Base-by-base conservation (phyloP, 139 green algal genomes). In the Deuterostichococcus epilithicus region DNA sequence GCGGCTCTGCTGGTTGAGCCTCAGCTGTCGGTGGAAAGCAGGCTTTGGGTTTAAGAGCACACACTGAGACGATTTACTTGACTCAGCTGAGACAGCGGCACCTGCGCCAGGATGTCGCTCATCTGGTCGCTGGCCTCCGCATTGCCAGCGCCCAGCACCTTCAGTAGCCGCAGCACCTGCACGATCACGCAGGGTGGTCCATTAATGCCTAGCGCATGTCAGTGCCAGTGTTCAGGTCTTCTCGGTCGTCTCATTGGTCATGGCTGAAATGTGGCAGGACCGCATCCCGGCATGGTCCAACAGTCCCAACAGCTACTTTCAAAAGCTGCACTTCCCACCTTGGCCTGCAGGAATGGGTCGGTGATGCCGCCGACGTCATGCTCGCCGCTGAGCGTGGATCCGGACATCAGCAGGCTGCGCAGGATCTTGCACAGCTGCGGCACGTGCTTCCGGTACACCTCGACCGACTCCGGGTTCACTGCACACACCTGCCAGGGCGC, bases 341-440 rank as follows among this genome's bases (percentile, higher is more conserved):
- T 92, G 68, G 98, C 93, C 83, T 98, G 95, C 83, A 99, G 84
- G 83, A 97, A 99, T 18, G 96, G 96, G 86, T 99, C 91, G 42
- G 89, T 92, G 78, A 98, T 93, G 81, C 96, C 96, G 13, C 86
- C 85, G 34, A 99, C 88, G 78, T 99, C 93, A 78, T 98, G 90
- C 81, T 99, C 96, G 0, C 91, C 85, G 0, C 87, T 87, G 39
- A 90, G 91, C 0, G 90, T 89, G 35, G 78, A 79, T 15, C 78
- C 82, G 59, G 65, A 83, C 82, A 90, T 84, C 72, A 93, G 80
- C 77, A 96, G 80, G 66, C 68, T 77, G 38, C 83, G 77, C 73
- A 95, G 82, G 35, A 95, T 78, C 73, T 87, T 86, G 84, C 89
- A 94, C 66, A 96, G 84, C 39, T 58, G 37, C 6, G 92, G 87